Evolutionary conservation across 2,329 filamentous ascomycete species (phyloP), one percentile per base, ranked within the genome.

Genomic region (Sclerotinia glacialis): DNA sequence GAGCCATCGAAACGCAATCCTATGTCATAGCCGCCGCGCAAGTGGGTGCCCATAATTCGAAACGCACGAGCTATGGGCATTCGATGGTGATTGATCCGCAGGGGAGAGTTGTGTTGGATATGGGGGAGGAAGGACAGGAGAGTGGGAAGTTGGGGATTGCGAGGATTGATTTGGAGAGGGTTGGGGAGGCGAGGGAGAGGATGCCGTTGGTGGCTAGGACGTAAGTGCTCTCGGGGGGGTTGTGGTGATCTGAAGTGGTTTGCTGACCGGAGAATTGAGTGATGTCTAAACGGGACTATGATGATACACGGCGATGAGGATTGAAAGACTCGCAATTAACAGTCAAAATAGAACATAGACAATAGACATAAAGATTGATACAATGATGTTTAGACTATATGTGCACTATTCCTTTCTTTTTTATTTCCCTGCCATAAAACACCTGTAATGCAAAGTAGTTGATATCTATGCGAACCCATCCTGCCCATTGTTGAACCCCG

Each of bases 21-120:
- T 98, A 91, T 81, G 88, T 97, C 2, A 80, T 97, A 68, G 94
- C 93, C 12, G 89, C 93, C 0, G 94, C 93, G 49, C 93, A 97
- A 78, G 85, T 86, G 28, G 93, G 93, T 1, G 77, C 80, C 47
- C 92, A 85, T 70, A 93, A 92, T 72, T 85, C 87, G 69, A 92
- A 88, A 78, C 82, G 94, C 67, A 83, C 85, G 37, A 96, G 91
- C 78, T 97, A 95, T 78, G 94, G 94, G 0, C 89, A 92, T 76
- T 91, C 90, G 72, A 86, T 96, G 80, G 89, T 96, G 56, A 83
- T 97, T 34, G 89, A 91, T 76, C 93, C 94, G 0, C 97, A 93
- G 92, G 94, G 94, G 0, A 83, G 85, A 66, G 84, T 97, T 1
- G 75, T 92, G 50, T 83, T 88, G 4, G 83, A 89, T 74, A 82